Evolutionary conservation across 2,329 filamentous ascomycete genomes (phyloP), one percentile per base, ranked within the genome.

Genomic region (Penicillium capsulatum): DNA sequence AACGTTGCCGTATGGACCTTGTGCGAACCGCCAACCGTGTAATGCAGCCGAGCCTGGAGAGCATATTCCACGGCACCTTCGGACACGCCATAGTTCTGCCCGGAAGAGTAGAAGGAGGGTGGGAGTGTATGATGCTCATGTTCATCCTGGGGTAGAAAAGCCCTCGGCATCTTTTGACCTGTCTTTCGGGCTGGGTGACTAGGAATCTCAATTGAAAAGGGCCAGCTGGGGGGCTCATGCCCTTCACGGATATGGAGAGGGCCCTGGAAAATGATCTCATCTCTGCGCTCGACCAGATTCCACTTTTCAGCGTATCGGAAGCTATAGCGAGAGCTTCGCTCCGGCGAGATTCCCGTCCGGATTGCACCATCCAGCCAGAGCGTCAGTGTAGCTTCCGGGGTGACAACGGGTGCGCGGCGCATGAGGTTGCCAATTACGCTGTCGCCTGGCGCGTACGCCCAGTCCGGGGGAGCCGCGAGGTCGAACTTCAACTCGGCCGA

Each of bases 401-500:
- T 32, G 17, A 42, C 11, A 5, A 42, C 30, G 3, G 34, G 24
- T 1, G 35, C 16, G 2, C 22, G 16, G 17, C 40, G 30, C 4
- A 38, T 13, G 10, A 38, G 16, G 3, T 30, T 34, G 1, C 40
- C 40, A 17, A 42, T 42, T 11, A 42, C 34, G 1, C 24, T 38
- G 17, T 42, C 40, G 4, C 40, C 40, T 1, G 40, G 30, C n/a
- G 16, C 19, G 27, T 30, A 38, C 16, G n/a, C 14, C 40, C 40
- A 42, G 31, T 30, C 14, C 13, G 11, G 9, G 1, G 40, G 40
- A 2, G 40, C 34, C 3, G 40, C 40, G 6, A 28, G 26, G 13
- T 28, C 26, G 26, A 28, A 28, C 1, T 28, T 28, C 5, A 28
- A 28, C 11, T 11, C 26, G 4, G 26, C 26, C 5, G 19, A 22